Percentiles rank a stretch among this genome's conserved stretches.
These are phyloP conservation scores for Rubus parviflorus DNA, from an alignment of 306 rosid genomes.

Conservation along the genomic window DNA sequence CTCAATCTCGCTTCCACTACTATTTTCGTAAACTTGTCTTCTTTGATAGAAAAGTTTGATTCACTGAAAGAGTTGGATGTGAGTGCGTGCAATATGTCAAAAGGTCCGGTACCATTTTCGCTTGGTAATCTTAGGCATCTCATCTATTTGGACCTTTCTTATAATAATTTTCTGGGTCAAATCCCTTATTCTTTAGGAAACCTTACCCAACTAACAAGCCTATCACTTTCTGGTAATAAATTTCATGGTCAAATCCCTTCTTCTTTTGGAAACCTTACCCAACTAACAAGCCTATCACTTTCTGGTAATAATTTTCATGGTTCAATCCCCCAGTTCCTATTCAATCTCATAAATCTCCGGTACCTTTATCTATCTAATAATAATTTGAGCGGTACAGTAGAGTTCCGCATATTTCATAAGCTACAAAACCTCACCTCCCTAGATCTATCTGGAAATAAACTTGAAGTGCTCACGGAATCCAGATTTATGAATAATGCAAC, in stretches of 20 bases:
- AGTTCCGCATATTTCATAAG: neutral
- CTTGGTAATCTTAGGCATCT: constrained; percentile 7
- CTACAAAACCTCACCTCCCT: neutral
- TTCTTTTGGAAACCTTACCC: constrained; percentile 3
- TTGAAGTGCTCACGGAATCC: neutral
- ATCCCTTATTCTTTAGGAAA: neutral
- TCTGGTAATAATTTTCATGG: too few species aligned
- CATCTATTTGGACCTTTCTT: neutral
- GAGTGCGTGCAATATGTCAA: neutral
- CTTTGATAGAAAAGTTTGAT: neutral
- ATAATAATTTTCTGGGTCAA: neutral
- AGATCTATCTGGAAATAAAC: neutral
- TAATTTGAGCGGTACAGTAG: neutral
- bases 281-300: neutral
- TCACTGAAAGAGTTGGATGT: neutral
- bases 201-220: neutral
- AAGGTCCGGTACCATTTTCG: constrained; percentile 5
- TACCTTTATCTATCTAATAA: too few species aligned
- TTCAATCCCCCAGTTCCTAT: too few species aligned
- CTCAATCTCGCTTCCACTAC: neutral
- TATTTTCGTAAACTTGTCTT: neutral
- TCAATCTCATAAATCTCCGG: too few species aligned
- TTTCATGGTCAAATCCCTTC: constrained; percentile 1
- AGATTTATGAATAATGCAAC: too few species aligned
- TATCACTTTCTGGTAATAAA: too few species aligned